Base-by-base conservation (phyloP, 1,284 basidiomycete species). In the Apiotrichum veenhuisii region DNA sequence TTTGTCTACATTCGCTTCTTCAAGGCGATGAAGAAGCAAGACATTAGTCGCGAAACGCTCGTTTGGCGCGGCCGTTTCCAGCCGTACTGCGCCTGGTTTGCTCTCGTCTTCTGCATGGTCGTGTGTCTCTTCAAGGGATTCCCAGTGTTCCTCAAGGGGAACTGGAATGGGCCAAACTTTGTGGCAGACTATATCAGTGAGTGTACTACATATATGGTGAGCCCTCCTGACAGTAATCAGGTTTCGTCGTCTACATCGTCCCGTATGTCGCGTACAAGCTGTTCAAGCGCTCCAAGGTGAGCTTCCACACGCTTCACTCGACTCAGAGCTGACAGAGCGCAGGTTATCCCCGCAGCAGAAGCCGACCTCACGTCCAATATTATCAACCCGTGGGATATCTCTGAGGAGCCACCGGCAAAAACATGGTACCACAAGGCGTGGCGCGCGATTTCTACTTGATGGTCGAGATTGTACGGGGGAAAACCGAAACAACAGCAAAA, bases 161-260 rank as follows among this genome's bases (percentile, higher is more conserved):
- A 44, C 17, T 61, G 55, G 55, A 47, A 58, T 49, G 33, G 36
- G 15, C 20, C 50, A 9, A 46, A 56, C 18, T 69, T 69, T 44
- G 46, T 69, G 22, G 57, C 57, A 0, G 56, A 49, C 14, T 72
- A 72, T 55, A 58, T 72, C 55, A 70, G 70, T 50, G 64, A 60
- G 65, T n/a, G 49, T 12, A 15, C 8, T 30, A 17, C 36, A 20
- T 9, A 17, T 43, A 20, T 9, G 18, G 0, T 23, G 2, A 3
- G 7, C n/a, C 20, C 22, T 20, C 42, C 49, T 56, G 12, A 56
- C 30, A 30, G 5, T 20, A 9, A 4, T 30, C 37, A 56, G 54
- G 50, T 41, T 55, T 58, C 23, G 43, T 54, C 23, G 64, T 88
- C 43, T 92, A 91, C 83, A 85, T 87, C 20, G 59, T 90, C 52